Base-by-base conservation (phyloP, 106 monocot genomes). In the Vanilla planifolia region DNA sequence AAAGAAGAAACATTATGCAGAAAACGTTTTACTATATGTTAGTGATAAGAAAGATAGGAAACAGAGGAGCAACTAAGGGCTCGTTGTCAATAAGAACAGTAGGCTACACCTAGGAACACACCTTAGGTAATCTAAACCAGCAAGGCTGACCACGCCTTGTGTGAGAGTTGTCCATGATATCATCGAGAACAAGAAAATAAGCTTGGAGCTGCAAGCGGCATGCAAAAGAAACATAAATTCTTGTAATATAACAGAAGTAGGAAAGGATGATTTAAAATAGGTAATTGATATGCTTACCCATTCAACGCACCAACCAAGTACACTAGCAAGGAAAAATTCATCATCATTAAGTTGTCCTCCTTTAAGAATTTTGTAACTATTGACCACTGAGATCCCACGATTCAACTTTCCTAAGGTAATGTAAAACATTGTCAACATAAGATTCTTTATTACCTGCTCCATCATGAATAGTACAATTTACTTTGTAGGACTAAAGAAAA, bases 241-340 rank as follows among this genome's bases (percentile, higher is more conserved):
- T 9, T 40, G 40, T 40, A 40, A 40, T 40, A 40, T 40, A 40
- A 40, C 14, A 40, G 40, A 1, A 9, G 40, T 14, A 40, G 40
- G 14, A 40, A 35, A 57, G 4, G 35, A 20, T 21, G 28, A 17
- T 36, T 20, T 21, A 57, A 21, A 26, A 74, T n/a, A 44, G 27
- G 11, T 13, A 60, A 51, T 9, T 6, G 24, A 28, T 23, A 32
- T 46, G 14, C 51, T 52, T 77, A 96, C 96, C 96, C 96, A 96
- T 88, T 96, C 96, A 75, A 96, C 84, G 75, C 96, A 96, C 96
- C 96, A 96, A 21, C 96, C 96, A 63, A 96, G 80, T 17, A 77
- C 70, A 66, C 79, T 74, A 4, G 81, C 73, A 62, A 72, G 79
- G 43, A 91, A 91, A 32, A 81, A 21, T 44, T 96, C 96, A 7